Evolutionary conservation across 164 flowering plant genomes (phyloP).

Genomic region (Santalum album): DNA sequence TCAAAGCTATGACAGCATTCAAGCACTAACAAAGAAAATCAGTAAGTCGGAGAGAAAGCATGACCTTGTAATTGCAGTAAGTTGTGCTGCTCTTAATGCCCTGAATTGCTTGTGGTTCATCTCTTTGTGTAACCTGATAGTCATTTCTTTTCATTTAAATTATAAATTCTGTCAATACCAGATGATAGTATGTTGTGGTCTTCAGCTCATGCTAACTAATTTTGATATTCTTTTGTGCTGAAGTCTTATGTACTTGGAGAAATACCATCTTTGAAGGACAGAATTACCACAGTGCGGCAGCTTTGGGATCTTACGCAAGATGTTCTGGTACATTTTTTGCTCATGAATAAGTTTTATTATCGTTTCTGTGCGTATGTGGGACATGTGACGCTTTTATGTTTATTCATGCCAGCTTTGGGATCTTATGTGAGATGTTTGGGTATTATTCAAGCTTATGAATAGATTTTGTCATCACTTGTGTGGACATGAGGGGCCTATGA

Average conservation of each 20-base stretch:
- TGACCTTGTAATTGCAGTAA: conserved; percentile 95
- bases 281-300: conserved; percentile 81
- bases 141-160: not conserved
- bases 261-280: conserved; percentile 78
- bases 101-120: not conserved
- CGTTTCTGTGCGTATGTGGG: too few relatives aligned
- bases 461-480: too few relatives aligned
- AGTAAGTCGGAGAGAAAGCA: conserved; percentile 67
- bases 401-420: too few relatives aligned
- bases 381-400: too few relatives aligned
- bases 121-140: not conserved
- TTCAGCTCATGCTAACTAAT: conserved; percentile 2
- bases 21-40: conserved; percentile 40
- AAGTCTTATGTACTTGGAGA: conserved; percentile 99
- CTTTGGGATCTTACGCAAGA: conserved; percentile 92
- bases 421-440: too few relatives aligned
- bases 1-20: conserved; percentile 72
- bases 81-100: conserved; percentile 17
- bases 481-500: too few relatives aligned
- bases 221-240: conserved; percentile 14
- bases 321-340: conserved; percentile 59
- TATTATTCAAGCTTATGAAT: too few relatives aligned
- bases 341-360: too few relatives aligned
- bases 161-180: too few relatives aligned
- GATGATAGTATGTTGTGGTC: not conserved